Percentiles rank a stretch among this genome's conserved stretches.
phyloP scores from a whole-genome alignment of 768 basidiomycete genomes.

The Lentinula guzmanii region DNA sequence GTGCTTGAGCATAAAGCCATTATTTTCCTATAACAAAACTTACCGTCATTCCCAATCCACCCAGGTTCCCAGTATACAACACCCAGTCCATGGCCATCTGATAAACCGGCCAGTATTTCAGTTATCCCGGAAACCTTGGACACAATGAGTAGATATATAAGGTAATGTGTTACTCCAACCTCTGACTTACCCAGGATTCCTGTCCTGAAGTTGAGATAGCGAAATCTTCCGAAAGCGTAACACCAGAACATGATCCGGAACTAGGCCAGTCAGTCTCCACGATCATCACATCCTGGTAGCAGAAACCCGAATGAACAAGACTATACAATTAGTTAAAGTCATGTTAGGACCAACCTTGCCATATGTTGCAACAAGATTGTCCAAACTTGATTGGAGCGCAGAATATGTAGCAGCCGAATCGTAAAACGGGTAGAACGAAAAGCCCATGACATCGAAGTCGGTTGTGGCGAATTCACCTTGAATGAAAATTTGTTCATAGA shows the following conservation, averaged over 20 bases:
- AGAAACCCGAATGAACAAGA: background rate
- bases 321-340: background rate
- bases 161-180: background rate
- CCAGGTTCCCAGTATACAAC: slow-evolving; percentile 63
- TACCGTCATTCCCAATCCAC: slow-evolving; percentile 52
- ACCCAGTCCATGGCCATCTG: slow-evolving; percentile 41
- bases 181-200: slow-evolving; percentile 34
- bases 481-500: slow-evolving; percentile 48
- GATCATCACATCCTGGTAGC: slow-evolving; percentile 41
- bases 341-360: slow-evolving; percentile 32
- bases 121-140: slow-evolving; percentile 31
- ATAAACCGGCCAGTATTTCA: slow-evolving; percentile 35
- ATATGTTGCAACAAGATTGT: slow-evolving; percentile 39
- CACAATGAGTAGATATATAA: background rate
- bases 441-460: slow-evolving; percentile 55
- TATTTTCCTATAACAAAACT: slow-evolving; percentile 8
- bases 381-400: slow-evolving; percentile 44
- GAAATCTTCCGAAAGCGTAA: slow-evolving; percentile 20
- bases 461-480: slow-evolving; percentile 39
- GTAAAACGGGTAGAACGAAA: slow-evolving; percentile 66
- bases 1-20: background rate
- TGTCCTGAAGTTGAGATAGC: slow-evolving; percentile 43
- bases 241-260: slow-evolving; percentile 29
- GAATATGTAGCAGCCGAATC: slow-evolving; percentile 47
- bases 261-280: slow-evolving; percentile 65